phyloP scores from a whole-genome alignment of 768 basidiomycete genomes.

The Boletus fagicola region DNA sequence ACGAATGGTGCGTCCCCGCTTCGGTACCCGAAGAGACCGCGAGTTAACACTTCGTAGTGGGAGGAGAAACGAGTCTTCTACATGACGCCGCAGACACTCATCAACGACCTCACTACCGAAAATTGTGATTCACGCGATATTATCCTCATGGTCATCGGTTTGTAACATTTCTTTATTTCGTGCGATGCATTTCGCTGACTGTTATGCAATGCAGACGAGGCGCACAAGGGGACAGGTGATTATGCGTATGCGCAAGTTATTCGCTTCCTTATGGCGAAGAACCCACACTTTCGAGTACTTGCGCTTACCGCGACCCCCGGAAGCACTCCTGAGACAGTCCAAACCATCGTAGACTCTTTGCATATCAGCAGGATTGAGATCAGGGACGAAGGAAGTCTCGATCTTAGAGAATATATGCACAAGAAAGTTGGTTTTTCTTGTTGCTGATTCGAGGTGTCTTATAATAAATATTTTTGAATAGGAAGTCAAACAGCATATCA shows the following conservation, averaged over 20 bases:
- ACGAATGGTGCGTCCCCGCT: conserved; percentile 50
- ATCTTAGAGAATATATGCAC: conserved; percentile 82
- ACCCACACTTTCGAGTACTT: conserved; percentile 88
- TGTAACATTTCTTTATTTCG: conserved; percentile 15
- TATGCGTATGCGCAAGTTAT: conserved; percentile 91
- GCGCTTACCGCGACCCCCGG: conserved; percentile 97
- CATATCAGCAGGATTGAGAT: conserved; percentile 97
- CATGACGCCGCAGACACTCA: conserved; percentile 93
- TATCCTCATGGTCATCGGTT: conserved; percentile 85
- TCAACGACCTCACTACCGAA: conserved; percentile 76
- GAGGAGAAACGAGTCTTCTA: conserved; percentile 83
- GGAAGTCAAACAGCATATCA: conserved; percentile 75
- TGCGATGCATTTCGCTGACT: conserved; percentile 3
- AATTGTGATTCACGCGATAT: conserved; percentile 79
- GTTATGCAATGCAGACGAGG: conserved; percentile 64
- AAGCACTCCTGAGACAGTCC: conserved; percentile 79
- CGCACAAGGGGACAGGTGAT: conserved; percentile 90
- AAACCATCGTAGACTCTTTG: conserved; percentile 84
- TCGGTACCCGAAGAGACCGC: background rate
- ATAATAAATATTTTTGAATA: conserved; percentile 28
- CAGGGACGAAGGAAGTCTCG: conserved; percentile 85
- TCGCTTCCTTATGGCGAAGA: conserved; percentile 89
- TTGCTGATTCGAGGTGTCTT: conserved; percentile 1
- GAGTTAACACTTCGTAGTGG: conserved; percentile 51
- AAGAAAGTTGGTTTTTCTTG: conserved; percentile 61